Percentiles rank a stretch among this genome's conserved stretches.
Evolutionary conservation across 2,329 filamentous ascomycete genomes (phyloP).

Genomic region (Dendryphion nanum): DNA sequence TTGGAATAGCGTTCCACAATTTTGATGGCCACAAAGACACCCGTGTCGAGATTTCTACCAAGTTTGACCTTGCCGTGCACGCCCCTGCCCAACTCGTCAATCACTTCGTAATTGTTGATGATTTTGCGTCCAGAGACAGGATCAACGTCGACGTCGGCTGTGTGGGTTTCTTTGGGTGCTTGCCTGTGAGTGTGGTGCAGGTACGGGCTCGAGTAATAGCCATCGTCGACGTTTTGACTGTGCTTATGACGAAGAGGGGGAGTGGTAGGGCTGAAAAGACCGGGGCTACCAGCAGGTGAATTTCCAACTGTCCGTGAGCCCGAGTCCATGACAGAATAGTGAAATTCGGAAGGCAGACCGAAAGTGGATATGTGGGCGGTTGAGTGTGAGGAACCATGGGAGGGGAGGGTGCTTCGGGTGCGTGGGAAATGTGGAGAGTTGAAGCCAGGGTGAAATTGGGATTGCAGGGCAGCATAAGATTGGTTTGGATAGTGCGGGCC

Average conservation of each 20-base stretch:
- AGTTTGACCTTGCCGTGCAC: constrained; percentile 98
- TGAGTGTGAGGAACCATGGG: constrained; percentile 38
- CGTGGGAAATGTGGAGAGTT: constrained; percentile 39
- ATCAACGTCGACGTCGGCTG: constrained; percentile 87
- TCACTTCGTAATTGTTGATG: constrained; percentile 97
- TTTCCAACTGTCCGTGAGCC: constrained; percentile 45
- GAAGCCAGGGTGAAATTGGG: constrained; percentile 43
- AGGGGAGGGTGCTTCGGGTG: constrained; percentile 43
- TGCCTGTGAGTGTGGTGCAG: constrained; percentile 50
- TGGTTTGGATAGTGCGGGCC: constrained; percentile 49
- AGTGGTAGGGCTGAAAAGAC: constrained; percentile 44
- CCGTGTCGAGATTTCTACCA: constrained; percentile 73
- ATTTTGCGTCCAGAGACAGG: constrained; percentile 86
- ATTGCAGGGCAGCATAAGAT: constrained; percentile 49
- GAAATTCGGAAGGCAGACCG: constrained; percentile 32
- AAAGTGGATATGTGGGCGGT: constrained; percentile 43
- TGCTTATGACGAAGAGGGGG: constrained; percentile 29
- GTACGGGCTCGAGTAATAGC: constrained; percentile 50
- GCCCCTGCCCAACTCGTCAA: constrained; percentile 92
- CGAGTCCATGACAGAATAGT: constrained; percentile 35
- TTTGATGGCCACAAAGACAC: constrained; percentile 90
- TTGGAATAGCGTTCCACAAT: constrained; percentile 97
- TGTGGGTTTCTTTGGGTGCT: constrained; percentile 68
- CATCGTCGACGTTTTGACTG: constrained; percentile 32
- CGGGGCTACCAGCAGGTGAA: constrained; percentile 48